A percentile compares a stretch with the other conserved stretches of the same genome.
These are phyloP conservation scores for Tylopilus balloui DNA, from an alignment of 768 basidiomycete genomes.

Conservation along the genomic window DNA sequence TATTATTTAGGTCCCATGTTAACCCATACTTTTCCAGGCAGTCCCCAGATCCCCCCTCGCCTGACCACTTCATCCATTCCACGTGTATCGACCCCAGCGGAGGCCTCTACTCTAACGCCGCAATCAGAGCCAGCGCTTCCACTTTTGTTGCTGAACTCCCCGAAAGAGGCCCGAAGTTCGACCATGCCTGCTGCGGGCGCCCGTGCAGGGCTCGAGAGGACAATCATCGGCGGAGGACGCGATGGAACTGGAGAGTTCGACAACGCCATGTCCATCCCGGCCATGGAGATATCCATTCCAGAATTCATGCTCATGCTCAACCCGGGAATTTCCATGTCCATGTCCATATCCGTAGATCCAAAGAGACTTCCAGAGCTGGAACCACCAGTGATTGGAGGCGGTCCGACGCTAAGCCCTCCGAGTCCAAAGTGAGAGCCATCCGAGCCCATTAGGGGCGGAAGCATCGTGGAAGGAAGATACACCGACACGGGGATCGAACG, in stretches of 20 bases:
- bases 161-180: slow-evolving; percentile 59
- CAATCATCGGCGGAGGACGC: slow-evolving; percentile 47
- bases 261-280: slow-evolving; percentile 26
- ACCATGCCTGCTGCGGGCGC: slow-evolving; percentile 61
- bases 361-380: slow-evolving; percentile 28
- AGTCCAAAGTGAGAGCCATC: slow-evolving; percentile 28
- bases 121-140: slow-evolving; percentile 18
- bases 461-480: slow-evolving; percentile 44
- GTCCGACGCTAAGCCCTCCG: slow-evolving; percentile 24
- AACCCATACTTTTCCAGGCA: slow-evolving; percentile 63
- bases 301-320: slow-evolving; percentile 34
- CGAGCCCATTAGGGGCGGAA: slow-evolving; percentile 19
- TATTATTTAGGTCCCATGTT: slow-evolving; percentile 14
- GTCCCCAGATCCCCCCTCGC: slow-evolving; percentile 64
- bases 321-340: slow-evolving; percentile 35
- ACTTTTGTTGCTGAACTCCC: slow-evolving; percentile 34
- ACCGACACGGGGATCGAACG: slow-evolving; percentile 65
- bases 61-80: slow-evolving; percentile 67
- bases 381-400: slow-evolving; percentile 19
- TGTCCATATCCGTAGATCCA: slow-evolving; percentile 30
- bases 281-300: slow-evolving; percentile 29
- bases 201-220: slow-evolving; percentile 64
- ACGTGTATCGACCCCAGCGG: slow-evolving; percentile 45
- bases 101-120: slow-evolving; percentile 23
- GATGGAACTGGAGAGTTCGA: slow-evolving; percentile 34